Evolutionary conservation across 2,329 filamentous ascomycete species (phyloP), one percentile per base, ranked within the genome.

Genomic region (Cladophialophora immunda): DNA sequence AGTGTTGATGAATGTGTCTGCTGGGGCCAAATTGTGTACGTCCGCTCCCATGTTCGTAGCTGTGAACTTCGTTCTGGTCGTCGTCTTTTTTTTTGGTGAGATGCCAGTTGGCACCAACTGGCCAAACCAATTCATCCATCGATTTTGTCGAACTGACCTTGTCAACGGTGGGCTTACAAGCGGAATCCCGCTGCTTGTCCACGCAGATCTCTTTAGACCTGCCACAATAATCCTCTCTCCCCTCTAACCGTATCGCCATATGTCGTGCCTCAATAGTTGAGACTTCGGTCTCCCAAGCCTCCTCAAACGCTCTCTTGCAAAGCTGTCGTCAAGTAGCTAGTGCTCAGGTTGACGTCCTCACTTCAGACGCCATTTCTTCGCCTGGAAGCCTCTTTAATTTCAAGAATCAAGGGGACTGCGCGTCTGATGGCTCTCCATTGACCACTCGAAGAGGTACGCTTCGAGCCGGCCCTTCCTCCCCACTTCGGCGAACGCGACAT

Each of bases 401-500:
- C 9, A 15, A 62, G 11, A 8, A 15, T 55, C 58, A 61, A 25
- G 53, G 54, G 25, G 50, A 54, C 13, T 1, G 25, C 47, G 30
- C 27, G 19, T 25, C 38, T 29, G 62, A 63, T n/a, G 58, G 34
- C 25, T 55, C 59, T 52, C 41, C 64, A 22, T 29, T 61, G 58
- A 61, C 32, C 30, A 38, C 57, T 41, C 29, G 55, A 41, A 59
- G n/a, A 19, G 57, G 25, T 34, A 19, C 38, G 38, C 58, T 64
- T 47, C 53, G 56, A 58, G 52, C 29, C 32, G 29, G 53, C 29
- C 59, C 60, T 13, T 57, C 65, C 45, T 13, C 55, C 22, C 38
- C 29, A 50, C 22, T 19, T 47, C 55, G 36, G 52, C 30, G 34
- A 27, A 19, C 41, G 8, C 38, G 58, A 19, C 60, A 41, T 17